Base-by-base conservation (phyloP, 106 monocot species). In the Allium sativum region DNA sequence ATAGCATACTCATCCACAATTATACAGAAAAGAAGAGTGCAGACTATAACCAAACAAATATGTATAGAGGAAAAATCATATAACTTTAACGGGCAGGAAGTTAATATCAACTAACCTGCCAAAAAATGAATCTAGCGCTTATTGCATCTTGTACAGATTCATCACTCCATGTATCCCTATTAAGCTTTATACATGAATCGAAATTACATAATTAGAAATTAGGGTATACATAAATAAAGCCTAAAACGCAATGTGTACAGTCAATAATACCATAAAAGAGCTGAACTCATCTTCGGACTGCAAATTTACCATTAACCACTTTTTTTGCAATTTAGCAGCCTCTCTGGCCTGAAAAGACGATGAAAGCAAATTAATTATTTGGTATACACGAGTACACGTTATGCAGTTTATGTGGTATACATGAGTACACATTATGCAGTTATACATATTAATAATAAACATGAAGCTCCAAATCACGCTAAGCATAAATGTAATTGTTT, bases 291-390 rank as follows among this genome's bases (percentile, higher is more conserved):
- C n/a, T 9, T 8, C 17, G 16, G 53, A 42, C 53, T 44, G 53
- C 42, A 52, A 12, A 66, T 53, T 53, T 8, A 66, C 66, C 55
- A 66, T 53, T 43, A 66, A 54, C 66, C 66, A 66, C 11, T 18
- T 52, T n/a, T 66, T 53, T 16, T 6, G 17, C 40, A 42, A 9
- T 17, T 16, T 53, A 54, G 66, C 40, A 15, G n/a, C 42, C 44
- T 1, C 42, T 22, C 55, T 66, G 42, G 53, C 66, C 66, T 54
- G 10, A 40, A 54, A 31, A 20, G 21, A 6, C 50, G 40, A 51
- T 31, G 31, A 5, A 31, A 31, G 31, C 2, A 31, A 31, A 31
- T 31, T 31, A 31, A 31, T 0, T 31, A 5, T 5, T 31, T 21
- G 7, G 20, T 21, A 9, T 56, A 10, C 10, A 8, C 3, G 20